These are phyloP conservation scores for Phytophthora syringae DNA, from an alignment of 352 stramenopile species.

Conservation along the genomic window DNA sequence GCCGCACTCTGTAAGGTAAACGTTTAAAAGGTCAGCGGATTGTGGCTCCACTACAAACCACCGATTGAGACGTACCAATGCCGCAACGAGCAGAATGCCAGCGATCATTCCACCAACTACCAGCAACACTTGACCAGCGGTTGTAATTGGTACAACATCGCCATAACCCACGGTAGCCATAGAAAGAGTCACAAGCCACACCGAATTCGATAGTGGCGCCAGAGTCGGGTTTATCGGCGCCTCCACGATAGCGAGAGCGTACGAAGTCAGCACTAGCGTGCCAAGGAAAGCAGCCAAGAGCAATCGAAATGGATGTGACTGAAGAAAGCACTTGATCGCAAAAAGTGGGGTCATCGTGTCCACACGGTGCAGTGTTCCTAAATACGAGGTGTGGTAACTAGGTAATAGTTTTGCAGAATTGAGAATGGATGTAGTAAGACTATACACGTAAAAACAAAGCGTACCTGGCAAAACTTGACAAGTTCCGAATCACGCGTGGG, in stretches of 20 bases:
- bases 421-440: neutral
- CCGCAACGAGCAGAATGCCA: conserved; percentile 74
- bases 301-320: conserved; percentile 69
- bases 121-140: conserved; percentile 61
- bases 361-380: conserved; percentile 76
- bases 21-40: neutral
- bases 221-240: conserved; percentile 67
- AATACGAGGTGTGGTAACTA: conserved; percentile 80
- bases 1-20: conserved; percentile 57
- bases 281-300: conserved; percentile 48
- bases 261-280: conserved; percentile 63
- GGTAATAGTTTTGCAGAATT: neutral
- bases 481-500: conserved; percentile 72
- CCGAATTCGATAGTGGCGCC: conserved; percentile 58
- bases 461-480: conserved; percentile 81
- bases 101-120: conserved; percentile 71
- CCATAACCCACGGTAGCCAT: conserved; percentile 85
- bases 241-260: conserved; percentile 72
- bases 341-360: conserved; percentile 83
- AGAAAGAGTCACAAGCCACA: conserved; percentile 78
- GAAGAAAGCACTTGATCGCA: conserved; percentile 82
- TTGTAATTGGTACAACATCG: conserved; percentile 62
- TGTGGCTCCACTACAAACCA: neutral
- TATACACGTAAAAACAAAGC: neutral
- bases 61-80: conserved; percentile 49